A percentile compares a stretch with the other conserved stretches of the same genome.
phyloP scores from a whole-genome alignment of 108 stramenopile genomes.

The Hondaea fermentalgiana region DNA sequence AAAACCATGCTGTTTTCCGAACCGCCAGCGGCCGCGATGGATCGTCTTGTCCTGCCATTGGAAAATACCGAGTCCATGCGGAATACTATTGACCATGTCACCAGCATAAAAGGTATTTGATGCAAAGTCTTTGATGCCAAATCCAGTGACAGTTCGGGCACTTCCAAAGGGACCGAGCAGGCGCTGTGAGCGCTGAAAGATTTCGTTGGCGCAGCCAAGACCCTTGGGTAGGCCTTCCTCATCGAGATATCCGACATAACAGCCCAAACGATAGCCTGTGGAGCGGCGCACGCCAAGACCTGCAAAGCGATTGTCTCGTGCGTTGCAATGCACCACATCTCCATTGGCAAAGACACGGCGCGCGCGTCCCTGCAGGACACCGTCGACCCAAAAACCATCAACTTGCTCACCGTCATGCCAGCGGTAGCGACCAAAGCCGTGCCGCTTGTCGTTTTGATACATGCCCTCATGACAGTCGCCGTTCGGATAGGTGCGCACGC shows the following conservation, averaged over 20 bases:
- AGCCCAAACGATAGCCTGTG: neutral
- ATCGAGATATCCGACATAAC: neutral
- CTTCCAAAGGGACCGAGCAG: neutral
- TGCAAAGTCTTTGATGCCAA: neutral
- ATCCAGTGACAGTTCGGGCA: neutral
- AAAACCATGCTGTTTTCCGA: neutral
- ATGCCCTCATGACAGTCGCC: neutral
- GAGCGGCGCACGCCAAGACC: neutral
- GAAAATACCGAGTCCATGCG: neutral
- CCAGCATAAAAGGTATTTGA: neutral
- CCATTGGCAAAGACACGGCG: neutral
- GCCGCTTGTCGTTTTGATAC: neutral
- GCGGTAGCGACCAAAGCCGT: neutral
- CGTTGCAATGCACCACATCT: neutral
- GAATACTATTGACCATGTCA: neutral
- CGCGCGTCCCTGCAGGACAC: neutral
- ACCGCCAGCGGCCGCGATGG: neutral
- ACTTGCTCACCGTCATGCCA: neutral
- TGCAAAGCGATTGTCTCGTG: neutral
- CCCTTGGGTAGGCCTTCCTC: neutral
- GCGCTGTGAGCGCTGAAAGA: neutral
- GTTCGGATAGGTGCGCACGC: neutral
- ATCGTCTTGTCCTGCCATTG: neutral
- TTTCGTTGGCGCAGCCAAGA: neutral
- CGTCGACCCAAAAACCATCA: neutral